These are phyloP conservation scores for Macadamia tetraphylla DNA, from an alignment of 164 flowering plant species.

Conservation along the genomic window DNA sequence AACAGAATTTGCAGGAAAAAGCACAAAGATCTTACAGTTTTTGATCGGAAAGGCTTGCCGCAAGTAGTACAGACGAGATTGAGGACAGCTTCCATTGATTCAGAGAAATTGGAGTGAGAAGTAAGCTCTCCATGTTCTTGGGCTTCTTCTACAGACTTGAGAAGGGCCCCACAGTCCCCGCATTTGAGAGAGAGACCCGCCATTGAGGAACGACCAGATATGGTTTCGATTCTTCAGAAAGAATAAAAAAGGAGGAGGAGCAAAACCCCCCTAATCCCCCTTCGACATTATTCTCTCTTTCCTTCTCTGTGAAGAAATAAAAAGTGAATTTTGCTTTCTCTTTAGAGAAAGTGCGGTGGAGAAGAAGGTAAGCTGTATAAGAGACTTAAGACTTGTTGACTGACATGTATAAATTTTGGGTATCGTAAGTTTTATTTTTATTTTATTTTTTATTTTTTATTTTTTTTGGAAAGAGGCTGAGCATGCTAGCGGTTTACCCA, in stretches of 20 bases:
- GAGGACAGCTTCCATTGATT: constrained; percentile 92
- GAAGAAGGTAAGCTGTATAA: too few relatives aligned
- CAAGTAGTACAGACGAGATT: constrained; percentile 80
- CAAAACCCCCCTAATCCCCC: neutral
- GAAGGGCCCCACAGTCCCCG: constrained; percentile 81
- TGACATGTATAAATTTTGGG: too few relatives aligned
- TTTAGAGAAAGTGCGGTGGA: neutral
- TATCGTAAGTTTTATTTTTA: too few relatives aligned
- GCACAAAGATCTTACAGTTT: constrained; percentile 37
- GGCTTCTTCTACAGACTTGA: constrained; percentile 84
- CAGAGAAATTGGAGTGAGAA: constrained; percentile 84
- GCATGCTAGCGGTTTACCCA: too few relatives aligned
- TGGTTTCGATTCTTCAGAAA: constrained; percentile 2
- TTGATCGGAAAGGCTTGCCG: constrained; percentile 91
- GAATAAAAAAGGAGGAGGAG: neutral
- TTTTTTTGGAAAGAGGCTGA: too few relatives aligned
- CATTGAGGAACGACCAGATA: constrained; percentile 30
- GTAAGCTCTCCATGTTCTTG: constrained; percentile 97
- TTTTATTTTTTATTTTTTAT: too few relatives aligned
- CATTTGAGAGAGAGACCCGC: constrained; percentile 86
- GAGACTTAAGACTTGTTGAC: too few relatives aligned
- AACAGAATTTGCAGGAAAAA: neutral
- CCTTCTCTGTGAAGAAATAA: neutral
- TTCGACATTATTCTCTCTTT: neutral
- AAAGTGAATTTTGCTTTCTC: neutral